Percentiles rank a stretch among this genome's conserved stretches.
Conservation (phyloP, 306 rosid genomes). For the Sphenostylis stenocarpa region DNA sequence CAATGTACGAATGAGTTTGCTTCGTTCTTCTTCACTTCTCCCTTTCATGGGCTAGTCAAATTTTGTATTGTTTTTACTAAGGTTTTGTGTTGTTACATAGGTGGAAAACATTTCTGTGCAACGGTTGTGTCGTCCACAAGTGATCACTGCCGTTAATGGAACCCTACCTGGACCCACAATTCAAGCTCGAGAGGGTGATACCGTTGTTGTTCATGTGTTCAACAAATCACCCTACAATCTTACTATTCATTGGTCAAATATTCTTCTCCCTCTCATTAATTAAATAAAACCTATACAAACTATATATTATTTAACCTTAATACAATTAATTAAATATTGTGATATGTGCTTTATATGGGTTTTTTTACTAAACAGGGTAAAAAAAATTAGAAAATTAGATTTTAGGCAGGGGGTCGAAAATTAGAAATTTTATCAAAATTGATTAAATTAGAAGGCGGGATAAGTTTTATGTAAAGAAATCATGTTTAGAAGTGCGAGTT, state of each 20-base stretch:
- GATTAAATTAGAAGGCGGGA: too few species aligned
- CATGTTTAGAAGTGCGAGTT: too few species aligned
- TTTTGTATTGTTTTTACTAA: background rate
- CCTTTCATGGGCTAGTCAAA: background rate
- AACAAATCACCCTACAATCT: constrained; percentile 42
- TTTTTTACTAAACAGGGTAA: too few species aligned
- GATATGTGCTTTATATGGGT: background rate
- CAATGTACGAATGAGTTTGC: constrained; percentile 25
- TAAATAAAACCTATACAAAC: background rate
- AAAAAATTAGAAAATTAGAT: too few species aligned
- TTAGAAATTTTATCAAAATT: too few species aligned
- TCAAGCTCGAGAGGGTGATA: constrained; percentile 41
- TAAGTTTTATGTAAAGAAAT: too few species aligned
- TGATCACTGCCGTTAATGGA: constrained; percentile 38
- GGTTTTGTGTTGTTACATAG: background rate
- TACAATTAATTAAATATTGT: background rate
- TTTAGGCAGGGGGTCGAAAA: too few species aligned
- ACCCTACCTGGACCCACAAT: constrained; percentile 40
- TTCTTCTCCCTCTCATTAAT: background rate
- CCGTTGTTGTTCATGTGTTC: constrained; percentile 29
- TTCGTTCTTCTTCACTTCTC: background rate
- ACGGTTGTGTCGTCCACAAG: constrained; percentile 34
- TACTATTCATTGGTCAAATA: constrained; percentile 39
- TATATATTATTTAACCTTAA: background rate
- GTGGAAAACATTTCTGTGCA: constrained; percentile 15